Evolutionary conservation across 73 alveolate species (phyloP), one percentile per base, ranked within the genome.

Genomic region (Tetrahymena thermophila): DNA sequence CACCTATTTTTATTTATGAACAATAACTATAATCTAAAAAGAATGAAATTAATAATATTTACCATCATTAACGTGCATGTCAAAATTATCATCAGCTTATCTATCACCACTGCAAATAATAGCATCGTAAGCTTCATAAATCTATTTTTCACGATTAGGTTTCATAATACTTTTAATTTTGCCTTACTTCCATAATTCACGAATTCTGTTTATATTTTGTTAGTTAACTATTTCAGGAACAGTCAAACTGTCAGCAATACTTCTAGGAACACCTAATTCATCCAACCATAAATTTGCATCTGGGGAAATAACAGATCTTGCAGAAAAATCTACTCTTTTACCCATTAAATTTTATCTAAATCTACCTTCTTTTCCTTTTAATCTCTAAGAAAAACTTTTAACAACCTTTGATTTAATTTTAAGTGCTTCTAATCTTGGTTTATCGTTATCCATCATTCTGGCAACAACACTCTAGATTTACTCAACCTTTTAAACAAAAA

Each of bases 261-360:
- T 89, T 93, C 94, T 56, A 10, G 97, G 97, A 1, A 99, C 99
- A 50, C 99, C 99, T 44, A 99, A 97, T 96, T 99, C 99, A 95
- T 99, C 99, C 34, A 99, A 98, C 95, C 97, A 97, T 96, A 99
- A 98, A 97, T 98, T 99, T 21, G 99, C 99, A 97, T 99, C 99
- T 1, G 99, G 99, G 17, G 99, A 98, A 93, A 99, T 99, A 95
- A 99, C 99, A 85, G 99, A 97, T 94, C 99, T 98, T 34, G 99
- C 99, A 84, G 99, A 98, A 96, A 98, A 99, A 96, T 99, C 99
- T 16, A 99, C 99, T 96, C 99, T 98, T 97, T 99, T 99, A 93
- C 99, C 99, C 99, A 99, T 99, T 94, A 99, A 96, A 96, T 99
- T 99, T 50, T 99, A 99, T 97, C 99, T 97, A 42, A 99, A 98